Base-by-base conservation (phyloP, 768 basidiomycete genomes). In the Mycena galopus region DNA sequence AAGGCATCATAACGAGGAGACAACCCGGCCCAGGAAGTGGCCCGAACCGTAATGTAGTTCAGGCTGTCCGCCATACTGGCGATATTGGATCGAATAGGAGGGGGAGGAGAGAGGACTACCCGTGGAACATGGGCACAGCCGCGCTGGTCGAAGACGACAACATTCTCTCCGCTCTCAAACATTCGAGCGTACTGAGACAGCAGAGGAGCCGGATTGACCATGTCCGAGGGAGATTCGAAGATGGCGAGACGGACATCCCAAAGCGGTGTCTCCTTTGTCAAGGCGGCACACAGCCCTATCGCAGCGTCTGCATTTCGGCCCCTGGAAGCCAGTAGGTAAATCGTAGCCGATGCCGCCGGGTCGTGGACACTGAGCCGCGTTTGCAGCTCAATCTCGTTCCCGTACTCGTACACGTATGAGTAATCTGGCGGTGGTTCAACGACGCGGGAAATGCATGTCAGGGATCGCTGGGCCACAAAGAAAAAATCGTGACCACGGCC, bases 221-320 rank as follows among this genome's bases (percentile, higher is more conserved):
- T 14, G 47, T 68, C 33, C 1, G 21, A 2, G 0, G 9, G 9
- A 17, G 60, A 69, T 39, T 69, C 67, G 50, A 69, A 69, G 11
- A 69, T 56, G n/a, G 35, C 50, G 10, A 68, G 67, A 23, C 58
- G 47, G 35, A 68, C 32, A 30, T 51, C 39, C 58, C 67, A 62
- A 2, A 9, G 12, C 33, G 27, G 47, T 3, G 39, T n/a, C 25
- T 68, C 67, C 47, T 30, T n/a, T 21, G 14, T 27, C n/a, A 69
- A n/a, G 7, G 30, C 50, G 0, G 44, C 62, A n/a, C 55, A 64
- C 23, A 70, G 35, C 27, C 69, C 69, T 10, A 70, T 0, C 16
- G 55, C 69, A 3, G 69, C 53, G 59, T 70, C 69, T 21, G 53
- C 62, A 51, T 70, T 62, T 33, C 56, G 69, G 2, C 69, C 69